Conservation (phyloP, 2,329 filamentous ascomycete genomes). For the Ascomycota sp. region DNA sequence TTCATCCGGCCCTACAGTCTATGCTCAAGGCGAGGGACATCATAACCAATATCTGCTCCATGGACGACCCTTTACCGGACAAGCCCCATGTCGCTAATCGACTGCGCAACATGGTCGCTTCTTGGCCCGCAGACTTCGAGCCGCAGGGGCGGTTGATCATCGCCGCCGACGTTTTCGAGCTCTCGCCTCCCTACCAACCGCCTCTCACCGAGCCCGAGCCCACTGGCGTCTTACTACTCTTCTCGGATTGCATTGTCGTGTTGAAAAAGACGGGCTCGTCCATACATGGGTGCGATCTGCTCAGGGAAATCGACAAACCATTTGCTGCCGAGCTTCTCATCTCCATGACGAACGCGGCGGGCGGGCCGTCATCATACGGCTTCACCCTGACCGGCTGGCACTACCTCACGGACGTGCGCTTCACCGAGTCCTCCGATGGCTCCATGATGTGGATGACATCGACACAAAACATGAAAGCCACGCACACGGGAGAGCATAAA, state of each 20-base stretch:
- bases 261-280: constrained; percentile 47
- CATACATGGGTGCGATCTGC: constrained; percentile 52
- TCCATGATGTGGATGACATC: constrained; percentile 49
- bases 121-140: constrained; percentile 53
- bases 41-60: constrained; percentile 88
- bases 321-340: constrained; percentile 41
- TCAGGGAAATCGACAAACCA: constrained; percentile 72
- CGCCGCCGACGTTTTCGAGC: constrained; percentile 60
- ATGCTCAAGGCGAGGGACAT: constrained; percentile 83
- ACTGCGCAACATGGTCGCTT: constrained; percentile 55
- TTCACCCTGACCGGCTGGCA: constrained; percentile 59
- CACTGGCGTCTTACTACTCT: constrained; percentile 60
- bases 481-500: constrained; percentile 21
- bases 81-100: constrained; percentile 56
- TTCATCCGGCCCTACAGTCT: constrained; percentile 63
- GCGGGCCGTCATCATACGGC: constrained; percentile 42
- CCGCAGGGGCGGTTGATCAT: constrained; percentile 62
- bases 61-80: constrained; percentile 52
- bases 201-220: constrained; percentile 22
- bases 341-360: constrained; percentile 42
- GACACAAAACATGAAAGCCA: constrained; percentile 36
- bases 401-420: constrained; percentile 45
- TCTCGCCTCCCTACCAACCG: constrained; percentile 47
- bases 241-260: constrained; percentile 62
- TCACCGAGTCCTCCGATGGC: constrained; percentile 49